A percentile compares a stretch with the other conserved stretches of the same genome.
Conservation (phyloP, 2,329 filamentous ascomycete species). For the Trichoderma pleuroti region DNA sequence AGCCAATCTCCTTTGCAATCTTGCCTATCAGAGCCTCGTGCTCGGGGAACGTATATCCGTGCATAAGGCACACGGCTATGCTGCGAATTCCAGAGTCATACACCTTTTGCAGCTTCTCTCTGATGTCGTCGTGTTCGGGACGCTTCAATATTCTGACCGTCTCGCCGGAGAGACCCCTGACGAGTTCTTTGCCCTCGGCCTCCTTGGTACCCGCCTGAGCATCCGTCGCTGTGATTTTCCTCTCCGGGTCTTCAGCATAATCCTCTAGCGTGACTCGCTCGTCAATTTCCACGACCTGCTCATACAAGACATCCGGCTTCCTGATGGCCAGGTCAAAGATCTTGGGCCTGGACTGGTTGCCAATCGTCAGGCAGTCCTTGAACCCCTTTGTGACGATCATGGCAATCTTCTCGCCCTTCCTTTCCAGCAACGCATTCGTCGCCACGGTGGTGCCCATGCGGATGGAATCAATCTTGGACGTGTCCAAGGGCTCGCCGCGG, state of each 20-base stretch:
- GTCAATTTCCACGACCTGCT: conserved; percentile 81
- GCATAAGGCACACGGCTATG: conserved; percentile 87
- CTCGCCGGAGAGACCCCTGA: conserved; percentile 66
- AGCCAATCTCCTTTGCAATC: conserved; percentile 73
- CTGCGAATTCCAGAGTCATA: conserved; percentile 68
- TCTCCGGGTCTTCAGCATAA: conserved; percentile 80
- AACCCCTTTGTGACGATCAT: conserved; percentile 86
- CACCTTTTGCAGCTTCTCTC: conserved; percentile 57
- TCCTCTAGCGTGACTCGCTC: conserved; percentile 90
- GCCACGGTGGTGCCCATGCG: conserved; percentile 95
- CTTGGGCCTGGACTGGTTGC: conserved; percentile 82
- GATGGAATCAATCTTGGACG: conserved; percentile 80
- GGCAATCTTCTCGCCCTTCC: conserved; percentile 85
- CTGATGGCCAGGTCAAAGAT: conserved; percentile 88
- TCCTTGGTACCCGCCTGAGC: conserved; percentile 48
- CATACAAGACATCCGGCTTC: conserved; percentile 84
- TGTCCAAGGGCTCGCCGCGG: conserved; percentile 75
- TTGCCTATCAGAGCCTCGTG: conserved; percentile 77
- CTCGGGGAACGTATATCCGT: conserved; percentile 84
- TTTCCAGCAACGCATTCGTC: conserved; percentile 84
- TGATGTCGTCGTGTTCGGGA: conserved; percentile 53
- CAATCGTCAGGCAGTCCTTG: conserved; percentile 81
- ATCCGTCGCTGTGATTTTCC: conserved; percentile 53
- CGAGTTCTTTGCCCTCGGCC: conserved; percentile 54
- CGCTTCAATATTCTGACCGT: conserved; percentile 63